Base-by-base conservation (phyloP, 768 basidiomycete genomes). In the Tulasnella calospora region DNA sequence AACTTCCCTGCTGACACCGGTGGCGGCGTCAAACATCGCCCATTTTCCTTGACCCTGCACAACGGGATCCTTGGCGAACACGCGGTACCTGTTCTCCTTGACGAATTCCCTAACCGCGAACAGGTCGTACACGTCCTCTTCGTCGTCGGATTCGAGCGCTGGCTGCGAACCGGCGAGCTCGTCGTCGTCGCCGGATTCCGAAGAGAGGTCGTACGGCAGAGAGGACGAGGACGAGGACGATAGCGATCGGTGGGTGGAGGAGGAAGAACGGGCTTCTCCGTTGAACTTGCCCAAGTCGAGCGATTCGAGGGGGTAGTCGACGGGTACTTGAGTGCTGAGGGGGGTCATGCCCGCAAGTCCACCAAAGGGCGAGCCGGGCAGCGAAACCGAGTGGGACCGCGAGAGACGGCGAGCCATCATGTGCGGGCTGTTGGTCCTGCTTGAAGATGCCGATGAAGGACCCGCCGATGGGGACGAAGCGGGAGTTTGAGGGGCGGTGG, bases 1-100 rank as follows among this genome's bases (percentile, higher is more conserved):
- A 67, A 76, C 75, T 35, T 38, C 47, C 38, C 57, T 67, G 61
- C 61, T 67, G 41, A 76, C 75, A 27, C 61, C 61, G 36, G 30
- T 67, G 33, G 38, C 75, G 21, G 46, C 75, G 57, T 76, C 75
- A n/a, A 76, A 76, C 57, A 61, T 51, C 21, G 33, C 57, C 75
- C 75, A 76, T 67, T 35, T 67, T 30, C 61, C 61, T 30, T 67
- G 61, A 55, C 51, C 74, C 30, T 76, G 51, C 36, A 9, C 27
- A 15, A 70, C 55, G 6, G 75, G 75, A 44, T 76, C 75, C 57
- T 76, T 51, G 15, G 75, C 75, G 57, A 33, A 76, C 27, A 57
- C 57, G 38, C 75, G 30, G 33, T 76, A 76, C 41, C 41, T 76
- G 51, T 23, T 38, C 55, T 55, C 73, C 44, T 30, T 41, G n/a